A percentile compares a stretch with the other conserved stretches of the same genome.
Conservation (phyloP, 257 asterid species). For the Rauvolfia tetraphylla region DNA sequence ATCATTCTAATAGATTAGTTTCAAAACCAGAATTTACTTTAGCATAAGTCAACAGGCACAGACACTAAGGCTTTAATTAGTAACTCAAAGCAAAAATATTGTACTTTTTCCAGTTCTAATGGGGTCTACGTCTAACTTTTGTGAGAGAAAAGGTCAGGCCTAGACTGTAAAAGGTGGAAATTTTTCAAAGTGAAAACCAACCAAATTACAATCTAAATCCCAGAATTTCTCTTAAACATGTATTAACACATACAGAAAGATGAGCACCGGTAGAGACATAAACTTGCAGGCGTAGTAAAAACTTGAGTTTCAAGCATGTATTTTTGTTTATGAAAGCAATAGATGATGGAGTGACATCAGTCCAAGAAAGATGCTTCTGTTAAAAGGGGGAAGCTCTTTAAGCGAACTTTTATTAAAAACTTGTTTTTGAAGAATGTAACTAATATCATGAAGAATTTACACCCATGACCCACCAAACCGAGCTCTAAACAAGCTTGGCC, state of each 20-base stretch:
- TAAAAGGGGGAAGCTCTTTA: not conserved
- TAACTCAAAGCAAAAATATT: no score
- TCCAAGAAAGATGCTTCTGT: not conserved
- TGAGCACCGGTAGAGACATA: not conserved
- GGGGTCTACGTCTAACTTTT: no score
- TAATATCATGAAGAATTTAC: not conserved
- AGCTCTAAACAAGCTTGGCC: not conserved
- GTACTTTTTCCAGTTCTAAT: no score
- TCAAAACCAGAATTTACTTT: slow-evolving; percentile 3
- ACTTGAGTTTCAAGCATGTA: not conserved
- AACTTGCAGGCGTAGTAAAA: not conserved
- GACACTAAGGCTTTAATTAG: not conserved
- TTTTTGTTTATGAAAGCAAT: not conserved
- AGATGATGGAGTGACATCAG: not conserved
- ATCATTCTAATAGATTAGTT: slow-evolving; percentile 29
- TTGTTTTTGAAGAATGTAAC: not conserved
- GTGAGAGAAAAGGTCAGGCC: no score
- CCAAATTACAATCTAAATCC: not conserved
- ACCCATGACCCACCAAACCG: not conserved
- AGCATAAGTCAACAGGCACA: slow-evolving; percentile 7
- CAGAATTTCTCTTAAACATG: not conserved
- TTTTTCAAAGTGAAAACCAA: no score
- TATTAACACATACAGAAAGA: not conserved
- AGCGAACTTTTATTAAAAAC: not conserved
- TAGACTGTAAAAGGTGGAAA: no score